phyloP scores from a whole-genome alignment of 2,329 filamentous ascomycete species.

The Mycogone perniciosa region DNA sequence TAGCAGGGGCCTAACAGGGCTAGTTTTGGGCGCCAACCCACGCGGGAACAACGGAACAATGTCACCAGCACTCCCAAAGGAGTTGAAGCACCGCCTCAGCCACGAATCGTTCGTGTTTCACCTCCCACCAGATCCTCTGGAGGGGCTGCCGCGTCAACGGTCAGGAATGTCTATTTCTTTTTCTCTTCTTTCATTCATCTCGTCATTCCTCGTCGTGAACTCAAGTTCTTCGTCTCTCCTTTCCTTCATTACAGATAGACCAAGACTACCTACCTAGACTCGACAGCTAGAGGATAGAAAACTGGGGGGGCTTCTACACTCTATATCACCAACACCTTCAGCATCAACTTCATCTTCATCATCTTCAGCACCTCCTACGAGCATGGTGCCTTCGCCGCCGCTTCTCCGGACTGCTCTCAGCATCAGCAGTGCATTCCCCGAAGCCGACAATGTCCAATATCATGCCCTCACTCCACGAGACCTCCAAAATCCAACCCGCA shows the following conservation, averaged over 20 bases:
- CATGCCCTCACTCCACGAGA: slow-evolving; percentile 36
- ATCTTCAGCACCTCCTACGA: neutral
- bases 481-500: slow-evolving; percentile 54
- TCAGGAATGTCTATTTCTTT: neutral
- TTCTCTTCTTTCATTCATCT: neutral
- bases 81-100: neutral
- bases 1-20: too few species aligned
- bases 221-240: neutral
- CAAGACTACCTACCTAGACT: neutral
- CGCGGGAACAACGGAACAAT: too few species aligned
- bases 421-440: neutral
- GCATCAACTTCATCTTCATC: neutral
- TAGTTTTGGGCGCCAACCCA: too few species aligned
- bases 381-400: slow-evolving; percentile 7
- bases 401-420: neutral
- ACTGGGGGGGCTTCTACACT: neutral
- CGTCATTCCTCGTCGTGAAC: neutral
- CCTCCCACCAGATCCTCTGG: neutral
- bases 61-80: too few species aligned
- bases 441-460: neutral
- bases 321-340: neutral
- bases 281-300: neutral
- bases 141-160: neutral
- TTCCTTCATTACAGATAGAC: too few species aligned
- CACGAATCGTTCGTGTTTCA: neutral